phyloP scores from a whole-genome alignment of 1,284 basidiomycete species.

The Mycosarcoma maydis region DNA sequence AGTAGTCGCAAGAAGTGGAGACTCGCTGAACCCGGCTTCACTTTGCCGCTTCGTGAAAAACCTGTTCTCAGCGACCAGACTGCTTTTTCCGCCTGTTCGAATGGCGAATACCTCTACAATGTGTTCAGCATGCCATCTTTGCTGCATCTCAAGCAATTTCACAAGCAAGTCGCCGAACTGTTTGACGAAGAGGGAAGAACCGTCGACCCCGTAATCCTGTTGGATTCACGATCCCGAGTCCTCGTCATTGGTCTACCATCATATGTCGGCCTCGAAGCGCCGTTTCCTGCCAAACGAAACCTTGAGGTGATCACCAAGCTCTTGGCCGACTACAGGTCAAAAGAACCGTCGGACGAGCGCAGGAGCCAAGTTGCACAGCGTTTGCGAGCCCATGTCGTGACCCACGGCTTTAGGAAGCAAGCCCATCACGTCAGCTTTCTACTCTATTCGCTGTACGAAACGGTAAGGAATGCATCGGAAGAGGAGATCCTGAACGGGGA shows the following conservation, averaged over 20 bases:
- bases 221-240: conserved; percentile 8
- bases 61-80: background rate
- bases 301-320: background rate
- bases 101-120: conserved; percentile 24
- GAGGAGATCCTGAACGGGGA: background rate
- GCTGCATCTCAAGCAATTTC: conserved; percentile 11
- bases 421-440: background rate
- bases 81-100: background rate
- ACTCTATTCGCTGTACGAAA: conserved; percentile 3
- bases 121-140: conserved; percentile 11
- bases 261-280: conserved; percentile 15
- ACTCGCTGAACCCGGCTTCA: background rate
- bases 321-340: conserved; percentile 6
- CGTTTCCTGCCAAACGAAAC: conserved; percentile 9
- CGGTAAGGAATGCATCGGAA: background rate
- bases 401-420: conserved; percentile 10
- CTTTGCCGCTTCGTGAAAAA: conserved; percentile 6
- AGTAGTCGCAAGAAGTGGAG: conserved; percentile 2
- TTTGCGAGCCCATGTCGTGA: conserved; percentile 10
- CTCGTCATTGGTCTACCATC: conserved; percentile 20
- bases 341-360: background rate
- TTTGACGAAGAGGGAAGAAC: background rate
- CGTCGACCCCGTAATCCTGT: conserved; percentile 6
- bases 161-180: background rate
- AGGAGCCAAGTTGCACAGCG: background rate